These are phyloP conservation scores for Zymoseptoria passerinii DNA, from an alignment of 2,329 filamentous ascomycete species.

Conservation along the genomic window DNA sequence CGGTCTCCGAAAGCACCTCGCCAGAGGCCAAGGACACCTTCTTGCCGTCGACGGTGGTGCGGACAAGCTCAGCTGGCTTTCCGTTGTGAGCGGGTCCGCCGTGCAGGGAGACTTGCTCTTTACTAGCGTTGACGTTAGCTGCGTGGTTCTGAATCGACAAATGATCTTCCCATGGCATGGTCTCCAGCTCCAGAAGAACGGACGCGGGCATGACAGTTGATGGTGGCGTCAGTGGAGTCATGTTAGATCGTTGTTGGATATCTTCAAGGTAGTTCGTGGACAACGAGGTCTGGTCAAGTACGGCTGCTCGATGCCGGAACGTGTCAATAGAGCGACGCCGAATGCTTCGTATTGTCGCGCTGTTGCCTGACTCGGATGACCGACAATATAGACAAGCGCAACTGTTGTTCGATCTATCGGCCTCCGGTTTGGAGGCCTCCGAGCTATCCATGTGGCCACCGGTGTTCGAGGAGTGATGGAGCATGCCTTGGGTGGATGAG, in stretches of 20 bases:
- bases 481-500: conserved; percentile 2
- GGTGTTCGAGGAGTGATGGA: not conserved
- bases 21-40: conserved; percentile 60
- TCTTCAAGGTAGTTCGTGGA: not conserved
- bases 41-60: conserved; percentile 65
- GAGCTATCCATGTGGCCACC: not conserved
- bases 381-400: not conserved
- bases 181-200: not conserved
- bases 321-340: not conserved
- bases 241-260: not conserved
- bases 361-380: not conserved
- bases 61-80: conserved; percentile 73
- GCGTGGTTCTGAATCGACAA: not conserved
- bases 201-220: conserved; percentile 1
- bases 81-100: conserved; percentile 77
- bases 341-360: not conserved
- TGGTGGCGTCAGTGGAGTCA: not conserved
- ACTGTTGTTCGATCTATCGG: not conserved
- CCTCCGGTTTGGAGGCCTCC: not conserved
- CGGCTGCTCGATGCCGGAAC: not conserved
- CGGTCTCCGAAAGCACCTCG: conserved; percentile 44
- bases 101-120: conserved; percentile 68
- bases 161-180: not conserved
- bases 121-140: conserved; percentile 32
- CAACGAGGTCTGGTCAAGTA: not conserved